Evolutionary conservation across 2,329 filamentous ascomycete genomes (phyloP), one percentile per base, ranked within the genome.

Genomic region (Amylocarpus encephaloides): DNA sequence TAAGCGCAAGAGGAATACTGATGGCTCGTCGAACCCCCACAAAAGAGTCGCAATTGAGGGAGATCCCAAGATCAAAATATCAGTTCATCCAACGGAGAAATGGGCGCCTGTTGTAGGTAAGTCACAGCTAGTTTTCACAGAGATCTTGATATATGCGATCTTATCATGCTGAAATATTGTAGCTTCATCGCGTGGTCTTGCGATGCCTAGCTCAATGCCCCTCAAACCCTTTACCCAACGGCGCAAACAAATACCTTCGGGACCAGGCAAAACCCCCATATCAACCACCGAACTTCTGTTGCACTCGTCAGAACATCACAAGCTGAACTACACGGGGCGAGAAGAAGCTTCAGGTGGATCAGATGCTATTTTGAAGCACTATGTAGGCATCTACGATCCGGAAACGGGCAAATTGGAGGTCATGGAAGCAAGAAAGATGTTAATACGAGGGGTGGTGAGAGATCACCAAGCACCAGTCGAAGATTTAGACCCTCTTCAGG

Each of bases 361-460:
- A 11, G 70, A 75, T 49, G 63, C 70, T 5, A 63, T 77, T 3
- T 56, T 83, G 41, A 83, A 80, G 48, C 80, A 86, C 65, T 86
- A 82, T 62, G 67, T 86, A 26, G 83, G 80, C 13, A 69, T 86
- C 5, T 84, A 78, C 54, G 81, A 86, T 58, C 78, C 80, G 0
- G 68, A 72, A 32, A 81, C 77, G 0, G 78, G 78, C 16, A 71
- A 78, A 56, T 65, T 86, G 39, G 71, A 83, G 57, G 72, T 86
- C 32, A 71, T 85, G 15, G 75, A 83, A 61, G 79, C 80, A 13
- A 80, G 80, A 65, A 84, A 79, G 68, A 80, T 86, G 75, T 71
- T 77, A 26, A 70, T 86, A 16, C 71, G 79, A 36, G 79, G 77
- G 11, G 67, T 71, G 26, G 79, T 82, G 30, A 73, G 79, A 49